Evolutionary conservation across 495 filamentous ascomycete species (phyloP), one percentile per base, ranked within the genome.

Genomic region (Trypethelium eluteriae): DNA sequence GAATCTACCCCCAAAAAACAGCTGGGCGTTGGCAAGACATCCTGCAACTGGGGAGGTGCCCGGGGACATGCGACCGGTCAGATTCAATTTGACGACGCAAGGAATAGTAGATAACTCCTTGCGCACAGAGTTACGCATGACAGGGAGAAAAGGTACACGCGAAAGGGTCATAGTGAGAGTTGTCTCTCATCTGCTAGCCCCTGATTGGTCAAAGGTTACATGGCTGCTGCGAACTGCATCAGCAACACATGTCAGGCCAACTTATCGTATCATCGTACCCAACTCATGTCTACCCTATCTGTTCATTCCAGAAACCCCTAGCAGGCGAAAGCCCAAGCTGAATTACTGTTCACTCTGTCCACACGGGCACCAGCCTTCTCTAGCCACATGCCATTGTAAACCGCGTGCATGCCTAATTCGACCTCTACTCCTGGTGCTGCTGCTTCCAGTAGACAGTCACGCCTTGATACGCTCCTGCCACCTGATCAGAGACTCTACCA

Each of bases 341-440:
- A 7, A 7, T 11, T 6, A 7, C 53, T 1, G 5, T 18, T 5
- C 53, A 36, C 18, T 32, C 32, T 10, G 32, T 36, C 53, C 53
- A 7, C 14, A 7, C 7, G 53, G 32, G 36, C 53, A 32, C 36
- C 53, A 59, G 53, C 53, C 53, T 35, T 11, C 53, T 6, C 32
- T 14, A 10, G 32, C 53, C 62, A 38, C 32, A 50, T 61, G 25
- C 35, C 35, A 12, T 7, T 38, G 14, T 11, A 44, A 62, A 68
- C 68, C 70, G 70, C 68, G 50, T 70, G 70, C 38, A 72, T 72
- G 70, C 70, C 68, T 70, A 64, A 65, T 6, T 32, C 38, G 66
- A 59, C 53, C 10, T 7, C 53, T 59, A 32, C 53, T 36, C 6
- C 53, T 18, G 18, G 53, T 59, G 53, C 25, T 59, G 53, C 53